These are phyloP conservation scores for Gracilaria vermiculophylla DNA, from an alignment of 23 red algal species.

Conservation along the genomic window DNA sequence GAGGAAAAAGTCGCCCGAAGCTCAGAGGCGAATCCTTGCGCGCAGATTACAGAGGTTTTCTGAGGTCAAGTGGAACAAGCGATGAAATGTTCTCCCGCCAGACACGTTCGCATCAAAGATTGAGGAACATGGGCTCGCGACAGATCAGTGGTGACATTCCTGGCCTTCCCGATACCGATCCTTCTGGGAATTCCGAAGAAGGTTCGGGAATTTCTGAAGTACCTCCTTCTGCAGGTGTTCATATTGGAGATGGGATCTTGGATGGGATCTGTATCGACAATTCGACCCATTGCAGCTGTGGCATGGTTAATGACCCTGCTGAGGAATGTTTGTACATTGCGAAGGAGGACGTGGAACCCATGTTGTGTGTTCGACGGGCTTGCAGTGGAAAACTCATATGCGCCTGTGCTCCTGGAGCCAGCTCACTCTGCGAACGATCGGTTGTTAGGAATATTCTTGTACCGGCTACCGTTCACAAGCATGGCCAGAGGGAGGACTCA, in stretches of 20 bases:
- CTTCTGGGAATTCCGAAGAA: neutral
- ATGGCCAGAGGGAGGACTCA: conserved; percentile 1
- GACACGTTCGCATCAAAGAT: neutral
- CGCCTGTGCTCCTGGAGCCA: conserved; percentile 46
- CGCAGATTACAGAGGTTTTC: neutral
- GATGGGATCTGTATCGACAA: conserved; percentile 68
- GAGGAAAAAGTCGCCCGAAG: neutral
- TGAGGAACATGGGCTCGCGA: neutral
- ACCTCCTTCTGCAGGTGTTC: conserved; percentile 15
- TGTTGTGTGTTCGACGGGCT: conserved; percentile 34
- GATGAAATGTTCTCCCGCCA: neutral
- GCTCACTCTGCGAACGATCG: conserved; percentile 29
- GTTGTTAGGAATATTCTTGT: conserved; percentile 37
- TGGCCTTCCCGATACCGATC: neutral
- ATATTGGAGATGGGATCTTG: conserved; percentile 20
- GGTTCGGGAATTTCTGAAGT: neutral
- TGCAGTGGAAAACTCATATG: conserved; percentile 47
- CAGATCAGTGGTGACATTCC: neutral
- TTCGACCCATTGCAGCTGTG: conserved; percentile 70
- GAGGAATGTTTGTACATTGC: conserved; percentile 53
- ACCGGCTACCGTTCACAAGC: conserved; percentile 15
- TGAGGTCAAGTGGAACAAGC: neutral
- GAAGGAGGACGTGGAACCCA: conserved; percentile 32
- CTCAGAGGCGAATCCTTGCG: neutral
- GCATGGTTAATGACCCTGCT: conserved; percentile 1